Conservation (phyloP, 2,329 filamentous ascomycete genomes). For the Eurotiales sp. region DNA sequence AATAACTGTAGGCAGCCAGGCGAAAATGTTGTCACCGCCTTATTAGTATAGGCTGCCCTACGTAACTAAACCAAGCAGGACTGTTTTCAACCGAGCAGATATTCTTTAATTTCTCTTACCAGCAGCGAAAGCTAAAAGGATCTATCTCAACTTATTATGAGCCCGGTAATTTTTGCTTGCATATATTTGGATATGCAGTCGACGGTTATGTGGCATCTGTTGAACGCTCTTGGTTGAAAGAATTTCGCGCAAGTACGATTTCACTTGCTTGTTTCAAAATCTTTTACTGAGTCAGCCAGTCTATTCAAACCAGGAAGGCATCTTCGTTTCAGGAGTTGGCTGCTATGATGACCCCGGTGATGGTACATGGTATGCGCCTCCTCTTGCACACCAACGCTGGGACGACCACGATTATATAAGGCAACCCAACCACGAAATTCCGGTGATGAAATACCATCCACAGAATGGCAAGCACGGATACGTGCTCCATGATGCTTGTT, state of each 20-base stretch:
- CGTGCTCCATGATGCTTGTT: constrained; percentile 14
- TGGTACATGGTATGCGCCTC: constrained; percentile 6
- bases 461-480: constrained; percentile 4
- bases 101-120: too few species aligned
- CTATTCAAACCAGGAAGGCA: constrained; percentile 7
- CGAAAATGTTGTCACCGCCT: too few species aligned
- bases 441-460: constrained; percentile 8
- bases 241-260: constrained; percentile 13
- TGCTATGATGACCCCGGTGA: constrained; percentile 5
- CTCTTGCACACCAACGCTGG: constrained; percentile 6
- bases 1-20: too few species aligned
- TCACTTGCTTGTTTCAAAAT: neutral
- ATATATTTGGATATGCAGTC: too few species aligned
- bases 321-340: constrained; percentile 11
- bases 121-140: too few species aligned
- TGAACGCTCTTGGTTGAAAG: constrained; percentile 13
- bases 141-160: too few species aligned
- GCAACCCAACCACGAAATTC: neutral
- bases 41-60: too few species aligned
- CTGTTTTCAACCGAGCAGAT: too few species aligned
- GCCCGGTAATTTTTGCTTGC: too few species aligned
- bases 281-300: constrained; percentile 3
- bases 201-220: too few species aligned
- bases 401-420: constrained; percentile 8
- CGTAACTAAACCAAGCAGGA: too few species aligned